phyloP scores from a whole-genome alignment of 169 alveolate species.

The Plasmodium falciparum region DNA sequence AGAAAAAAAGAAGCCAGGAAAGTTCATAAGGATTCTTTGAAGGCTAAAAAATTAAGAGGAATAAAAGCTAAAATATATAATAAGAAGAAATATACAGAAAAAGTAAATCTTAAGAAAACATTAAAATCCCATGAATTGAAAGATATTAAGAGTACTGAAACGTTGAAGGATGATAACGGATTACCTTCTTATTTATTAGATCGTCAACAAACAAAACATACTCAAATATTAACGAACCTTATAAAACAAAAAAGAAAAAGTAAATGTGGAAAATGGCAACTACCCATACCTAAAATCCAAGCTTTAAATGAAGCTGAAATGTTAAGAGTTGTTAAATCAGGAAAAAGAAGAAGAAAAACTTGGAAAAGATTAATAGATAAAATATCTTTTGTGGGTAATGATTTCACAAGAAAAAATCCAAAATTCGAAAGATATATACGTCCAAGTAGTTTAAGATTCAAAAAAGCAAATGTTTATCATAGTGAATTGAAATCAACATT shows the following conservation, averaged over 20 bases:
- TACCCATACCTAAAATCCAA: conserved; percentile 98
- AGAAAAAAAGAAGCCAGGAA: conserved; percentile 96
- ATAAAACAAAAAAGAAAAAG: conserved; percentile 99
- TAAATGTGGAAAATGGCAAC: conserved; percentile 99
- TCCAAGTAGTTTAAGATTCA: conserved; percentile 98
- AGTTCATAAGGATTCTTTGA: conserved; percentile 93
- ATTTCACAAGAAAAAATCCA: conserved; percentile 99
- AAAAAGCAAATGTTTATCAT: conserved; percentile 99
- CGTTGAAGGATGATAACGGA: conserved; percentile 95
- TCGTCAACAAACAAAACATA: conserved; percentile 96
- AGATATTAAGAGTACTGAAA: conserved; percentile 79
- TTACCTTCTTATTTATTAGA: conserved; percentile 99
- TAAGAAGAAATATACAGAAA: conserved; percentile 98
- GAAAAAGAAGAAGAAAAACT: conserved; percentile 96
- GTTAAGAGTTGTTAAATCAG: conserved; percentile 95
- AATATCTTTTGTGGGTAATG: conserved; percentile 97
- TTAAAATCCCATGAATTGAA: conserved; percentile 81
- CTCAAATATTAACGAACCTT: conserved; percentile 97
- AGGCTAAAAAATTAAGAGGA: conserved; percentile 96
- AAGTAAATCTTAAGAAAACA: conserved; percentile 96
- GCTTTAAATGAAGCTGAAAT: conserved; percentile 94
- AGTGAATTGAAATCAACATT: conserved; percentile 98
- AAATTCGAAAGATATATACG: conserved; percentile 98
- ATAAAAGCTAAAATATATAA: conserved; percentile 97
- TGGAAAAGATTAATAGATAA: conserved; percentile 99